Evolutionary conservation across 73 alveolate genomes (phyloP).

Genomic region (Blepharisma japonicum): DNA sequence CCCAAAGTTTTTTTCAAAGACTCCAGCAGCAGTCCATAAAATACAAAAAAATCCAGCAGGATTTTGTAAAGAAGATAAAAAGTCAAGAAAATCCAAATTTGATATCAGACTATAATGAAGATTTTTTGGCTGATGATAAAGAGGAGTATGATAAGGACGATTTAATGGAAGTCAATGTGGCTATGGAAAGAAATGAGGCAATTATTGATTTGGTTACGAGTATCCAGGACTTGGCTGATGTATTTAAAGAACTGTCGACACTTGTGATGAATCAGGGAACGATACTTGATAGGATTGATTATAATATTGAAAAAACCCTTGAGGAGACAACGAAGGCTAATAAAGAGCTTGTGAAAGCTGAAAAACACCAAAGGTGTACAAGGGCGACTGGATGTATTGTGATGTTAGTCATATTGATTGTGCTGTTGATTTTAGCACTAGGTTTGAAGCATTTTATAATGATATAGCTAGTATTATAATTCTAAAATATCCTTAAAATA

Average conservation of each 20-base stretch:
- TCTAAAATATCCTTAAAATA: too few species aligned
- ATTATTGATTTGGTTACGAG: slow-evolving; percentile 63
- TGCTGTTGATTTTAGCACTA: neutral
- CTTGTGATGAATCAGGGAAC: slow-evolving; percentile 92
- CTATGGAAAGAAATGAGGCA: slow-evolving; percentile 62
- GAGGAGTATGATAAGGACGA: slow-evolving; percentile 29
- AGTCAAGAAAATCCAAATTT: neutral
- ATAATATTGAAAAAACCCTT: slow-evolving; percentile 74
- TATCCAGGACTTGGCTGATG: slow-evolving; percentile 80
- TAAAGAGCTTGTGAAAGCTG: slow-evolving; percentile 60
- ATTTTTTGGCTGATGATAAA: slow-evolving; percentile 17
- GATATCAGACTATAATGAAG: neutral
- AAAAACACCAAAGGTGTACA: slow-evolving; percentile 15
- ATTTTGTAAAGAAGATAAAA: neutral
- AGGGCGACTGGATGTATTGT: slow-evolving; percentile 24
- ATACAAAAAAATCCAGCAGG: slow-evolving; percentile 7
- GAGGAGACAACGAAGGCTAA: slow-evolving; percentile 66
- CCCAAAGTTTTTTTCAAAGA: neutral
- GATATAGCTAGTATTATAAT: too few species aligned
- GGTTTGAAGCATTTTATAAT: neutral
- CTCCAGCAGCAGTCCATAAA: neutral
- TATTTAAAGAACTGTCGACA: slow-evolving; percentile 80
- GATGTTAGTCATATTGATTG: slow-evolving; percentile 13
- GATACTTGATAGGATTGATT: slow-evolving; percentile 89
- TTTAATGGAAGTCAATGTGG: neutral